These are phyloP conservation scores for Acer saccharum DNA, from an alignment of 345 rosid species.

Conservation along the genomic window DNA sequence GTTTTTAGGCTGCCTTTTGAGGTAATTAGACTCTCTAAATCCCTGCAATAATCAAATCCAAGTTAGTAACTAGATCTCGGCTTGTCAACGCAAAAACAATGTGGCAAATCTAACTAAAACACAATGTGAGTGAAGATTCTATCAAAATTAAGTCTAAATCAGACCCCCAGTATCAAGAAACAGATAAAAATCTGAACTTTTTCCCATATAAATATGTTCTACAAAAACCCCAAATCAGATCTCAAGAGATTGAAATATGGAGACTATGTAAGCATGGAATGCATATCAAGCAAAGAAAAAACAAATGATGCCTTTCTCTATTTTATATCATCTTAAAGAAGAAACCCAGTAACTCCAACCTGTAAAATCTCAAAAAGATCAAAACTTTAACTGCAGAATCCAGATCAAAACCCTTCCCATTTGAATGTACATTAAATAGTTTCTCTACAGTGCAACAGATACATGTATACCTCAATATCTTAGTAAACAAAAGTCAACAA, in stretches of 20 bases:
- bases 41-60: conserved; percentile 34
- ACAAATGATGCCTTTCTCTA: not conserved
- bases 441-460: not conserved
- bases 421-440: not conserved
- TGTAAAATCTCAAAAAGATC: conserved; percentile 23
- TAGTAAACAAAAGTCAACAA: conserved; percentile 18
- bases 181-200: not conserved
- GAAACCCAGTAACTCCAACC: not conserved
- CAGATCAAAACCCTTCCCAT: conserved; percentile 25
- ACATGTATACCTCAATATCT: not conserved
- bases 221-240: conserved; percentile 28
- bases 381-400: conserved; percentile 12
- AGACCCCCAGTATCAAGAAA: conserved; percentile 2
- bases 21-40: conserved; percentile 28
- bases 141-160: not conserved
- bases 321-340: not conserved
- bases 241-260: conserved; percentile 16
- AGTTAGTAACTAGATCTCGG: conserved; percentile 9
- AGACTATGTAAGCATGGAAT: conserved; percentile 13
- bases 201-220: not conserved
- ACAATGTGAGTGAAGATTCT: not conserved
- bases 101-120: not conserved
- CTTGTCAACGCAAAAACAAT: not conserved
- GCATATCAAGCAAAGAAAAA: not conserved
- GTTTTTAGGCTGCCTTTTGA: conserved; percentile 9